phyloP scores from a whole-genome alignment of 306 rosid species.

The Pterocarpus santalinus region DNA sequence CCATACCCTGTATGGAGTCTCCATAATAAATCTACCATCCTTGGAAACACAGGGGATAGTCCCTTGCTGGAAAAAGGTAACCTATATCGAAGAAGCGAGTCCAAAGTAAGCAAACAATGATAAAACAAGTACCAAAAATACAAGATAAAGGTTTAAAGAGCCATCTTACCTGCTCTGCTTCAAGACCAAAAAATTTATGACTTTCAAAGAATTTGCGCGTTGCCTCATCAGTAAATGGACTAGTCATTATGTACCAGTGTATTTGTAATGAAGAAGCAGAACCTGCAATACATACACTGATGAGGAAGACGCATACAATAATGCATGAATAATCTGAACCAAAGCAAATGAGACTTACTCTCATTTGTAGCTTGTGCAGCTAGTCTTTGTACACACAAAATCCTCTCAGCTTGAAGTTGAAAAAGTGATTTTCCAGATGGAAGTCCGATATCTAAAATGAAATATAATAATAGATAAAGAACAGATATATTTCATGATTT shows the following conservation, averaged over 20 bases:
- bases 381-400: constrained; percentile 84
- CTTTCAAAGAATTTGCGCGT: constrained; percentile 88
- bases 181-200: constrained; percentile 90
- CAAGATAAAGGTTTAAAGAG: constrained; percentile 17
- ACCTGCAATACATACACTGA: constrained; percentile 55
- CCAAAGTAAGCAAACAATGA: constrained; percentile 49
- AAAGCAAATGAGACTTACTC: constrained; percentile 56
- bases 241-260: constrained; percentile 99
- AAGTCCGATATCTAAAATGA: constrained; percentile 85
- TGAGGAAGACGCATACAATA: constrained; percentile 31
- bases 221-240: constrained; percentile 95
- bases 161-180: constrained; percentile 81
- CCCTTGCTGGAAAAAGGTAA: constrained; percentile 97
- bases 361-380: constrained; percentile 83
- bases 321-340: constrained; percentile 41
- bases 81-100: constrained; percentile 60
- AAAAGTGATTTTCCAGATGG: constrained; percentile 98
- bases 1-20: constrained; percentile 80
- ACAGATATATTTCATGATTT: constrained; percentile 5
- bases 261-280: constrained; percentile 71
- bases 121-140: constrained; percentile 18
- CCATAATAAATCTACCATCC: constrained; percentile 96
- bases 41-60: constrained; percentile 95
- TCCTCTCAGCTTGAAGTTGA: constrained; percentile 98
- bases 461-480: constrained; percentile 32